Evolutionary conservation across 306 rosid species (phyloP).

Genomic region (Quercus cerris): DNA sequence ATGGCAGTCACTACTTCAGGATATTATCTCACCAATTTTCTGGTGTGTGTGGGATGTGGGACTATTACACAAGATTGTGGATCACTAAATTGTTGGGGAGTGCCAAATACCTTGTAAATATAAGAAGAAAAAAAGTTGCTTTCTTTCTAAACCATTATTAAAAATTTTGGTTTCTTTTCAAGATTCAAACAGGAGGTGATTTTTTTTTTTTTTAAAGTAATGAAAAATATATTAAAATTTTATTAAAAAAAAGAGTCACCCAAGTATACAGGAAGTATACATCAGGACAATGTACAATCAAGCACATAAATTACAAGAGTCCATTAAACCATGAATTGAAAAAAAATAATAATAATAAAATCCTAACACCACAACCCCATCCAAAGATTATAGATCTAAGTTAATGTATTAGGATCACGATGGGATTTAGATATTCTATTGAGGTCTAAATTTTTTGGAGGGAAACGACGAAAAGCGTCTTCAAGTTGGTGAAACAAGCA

Average conservation of each 20-base stretch:
- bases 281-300: too few species aligned
- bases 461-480: background rate
- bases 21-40: background rate
- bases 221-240: too few species aligned
- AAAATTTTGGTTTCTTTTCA: background rate
- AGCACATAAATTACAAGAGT: too few species aligned
- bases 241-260: too few species aligned
- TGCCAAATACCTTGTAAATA: background rate
- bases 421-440: background rate
- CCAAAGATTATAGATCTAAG: background rate
- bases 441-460: background rate
- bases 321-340: too few species aligned
- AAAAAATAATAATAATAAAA: too few species aligned
- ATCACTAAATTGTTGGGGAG: background rate
- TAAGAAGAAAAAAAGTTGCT: background rate
- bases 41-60: background rate
- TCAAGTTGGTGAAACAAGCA: background rate
- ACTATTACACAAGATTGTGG: background rate
- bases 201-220: too few species aligned
- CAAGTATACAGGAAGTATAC: too few species aligned
- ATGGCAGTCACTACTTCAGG: background rate
- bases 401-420: background rate
- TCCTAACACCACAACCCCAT: too few species aligned
- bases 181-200: background rate
- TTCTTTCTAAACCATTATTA: background rate